These are phyloP conservation scores for Hibiscus tridactylites DNA, from an alignment of 345 rosid genomes.

Conservation along the genomic window DNA sequence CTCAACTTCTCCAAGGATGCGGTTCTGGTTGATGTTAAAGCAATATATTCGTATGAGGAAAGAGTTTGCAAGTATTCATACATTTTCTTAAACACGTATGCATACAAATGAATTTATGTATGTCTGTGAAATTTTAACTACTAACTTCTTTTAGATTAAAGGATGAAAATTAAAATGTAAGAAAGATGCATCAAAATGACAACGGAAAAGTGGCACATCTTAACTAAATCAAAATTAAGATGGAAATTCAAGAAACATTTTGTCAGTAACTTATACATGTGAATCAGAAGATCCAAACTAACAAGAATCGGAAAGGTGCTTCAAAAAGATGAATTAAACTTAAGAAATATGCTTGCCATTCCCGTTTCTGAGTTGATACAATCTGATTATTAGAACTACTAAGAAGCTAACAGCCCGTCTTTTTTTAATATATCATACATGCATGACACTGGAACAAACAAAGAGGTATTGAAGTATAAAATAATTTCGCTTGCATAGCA, in stretches of 20 bases:
- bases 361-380: constrained; percentile 1
- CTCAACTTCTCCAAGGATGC: constrained; percentile 75
- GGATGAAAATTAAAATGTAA: not conserved
- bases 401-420: not conserved
- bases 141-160: not conserved
- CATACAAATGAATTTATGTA: not conserved
- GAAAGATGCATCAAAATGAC: not conserved
- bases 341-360: not conserved
- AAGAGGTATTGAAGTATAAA: not conserved
- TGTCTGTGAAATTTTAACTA: not conserved
- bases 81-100: not conserved
- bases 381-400: not conserved
- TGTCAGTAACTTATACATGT: not conserved
- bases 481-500: not conserved
- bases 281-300: not conserved
- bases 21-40: constrained; percentile 48
- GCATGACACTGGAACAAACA: not conserved
- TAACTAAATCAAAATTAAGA: not conserved
- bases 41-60: not conserved
- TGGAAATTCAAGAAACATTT: not conserved
- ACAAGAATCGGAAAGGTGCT: too few relatives aligned
- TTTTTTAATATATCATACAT: not conserved
- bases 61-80: not conserved
- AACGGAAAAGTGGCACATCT: not conserved
- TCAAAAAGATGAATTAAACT: not conserved